phyloP scores from a whole-genome alignment of 495 filamentous ascomycete genomes.

The Apodospora peruviana region DNA sequence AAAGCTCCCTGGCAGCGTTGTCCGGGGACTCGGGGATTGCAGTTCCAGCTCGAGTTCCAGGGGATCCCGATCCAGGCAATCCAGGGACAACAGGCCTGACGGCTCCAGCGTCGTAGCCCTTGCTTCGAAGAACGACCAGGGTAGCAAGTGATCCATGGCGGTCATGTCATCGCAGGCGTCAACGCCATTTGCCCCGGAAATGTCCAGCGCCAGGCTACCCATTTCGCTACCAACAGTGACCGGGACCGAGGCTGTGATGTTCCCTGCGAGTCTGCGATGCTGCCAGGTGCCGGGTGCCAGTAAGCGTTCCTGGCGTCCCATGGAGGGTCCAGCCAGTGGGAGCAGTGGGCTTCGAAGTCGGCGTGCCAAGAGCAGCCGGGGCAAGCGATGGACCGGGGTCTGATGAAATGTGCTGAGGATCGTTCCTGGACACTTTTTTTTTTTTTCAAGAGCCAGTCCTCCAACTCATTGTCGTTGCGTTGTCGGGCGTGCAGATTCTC shows the following conservation, averaged over 20 bases:
- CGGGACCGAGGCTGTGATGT: conserved; percentile 4
- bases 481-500: too few species aligned
- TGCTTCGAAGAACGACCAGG: conserved; percentile 13
- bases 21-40: conserved; percentile 18
- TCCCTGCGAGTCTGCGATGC: conserved; percentile 4
- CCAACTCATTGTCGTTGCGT: too few species aligned
- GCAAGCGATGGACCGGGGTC: background rate
- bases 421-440: too few species aligned
- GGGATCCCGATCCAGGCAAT: conserved; percentile 6
- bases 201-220: conserved; percentile 11
- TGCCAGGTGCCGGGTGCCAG: background rate
- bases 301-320: background rate
- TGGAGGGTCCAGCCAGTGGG: background rate
- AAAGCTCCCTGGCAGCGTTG: conserved; percentile 13
- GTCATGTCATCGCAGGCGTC: conserved; percentile 8
- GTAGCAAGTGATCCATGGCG: conserved; percentile 10
- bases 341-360: background rate
- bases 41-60: background rate
- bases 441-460: too few species aligned
- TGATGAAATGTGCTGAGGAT: background rate
- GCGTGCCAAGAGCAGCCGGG: background rate
- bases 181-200: too few species aligned
- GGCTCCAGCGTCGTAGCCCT: conserved; percentile 7
- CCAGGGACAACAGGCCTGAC: conserved; percentile 7
- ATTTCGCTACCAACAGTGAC: conserved; percentile 18